Evolutionary conservation across 805 yeast genomes (phyloP).

Genomic region (Candida anglica): DNA sequence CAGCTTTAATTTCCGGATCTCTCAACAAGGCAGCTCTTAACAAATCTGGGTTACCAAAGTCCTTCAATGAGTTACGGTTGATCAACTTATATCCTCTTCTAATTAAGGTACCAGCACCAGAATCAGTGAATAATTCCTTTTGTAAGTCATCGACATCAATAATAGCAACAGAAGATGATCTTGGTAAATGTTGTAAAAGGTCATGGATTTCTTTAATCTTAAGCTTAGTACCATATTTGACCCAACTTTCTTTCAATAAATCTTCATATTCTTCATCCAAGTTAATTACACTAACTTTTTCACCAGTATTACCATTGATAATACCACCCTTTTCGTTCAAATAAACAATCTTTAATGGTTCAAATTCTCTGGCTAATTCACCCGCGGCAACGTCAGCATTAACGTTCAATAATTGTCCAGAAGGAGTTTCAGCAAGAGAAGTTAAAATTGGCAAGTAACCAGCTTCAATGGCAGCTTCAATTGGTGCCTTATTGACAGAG

Average conservation of each 20-base stretch:
- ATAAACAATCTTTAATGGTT: slow-evolving; percentile 95
- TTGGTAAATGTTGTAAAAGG: slow-evolving; percentile 86
- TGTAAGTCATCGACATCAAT: slow-evolving; percentile 93
- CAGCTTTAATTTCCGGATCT: slow-evolving; percentile 71
- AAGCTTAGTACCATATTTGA: slow-evolving; percentile 95
- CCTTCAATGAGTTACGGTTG: slow-evolving; percentile 63
- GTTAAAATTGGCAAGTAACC: slow-evolving; percentile 97
- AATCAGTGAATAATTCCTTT: slow-evolving; percentile 95
- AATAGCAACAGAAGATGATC: slow-evolving; percentile 97
- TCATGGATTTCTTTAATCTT: slow-evolving; percentile 97
- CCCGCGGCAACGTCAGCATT: slow-evolving; percentile 99
- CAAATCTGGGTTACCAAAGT: slow-evolving; percentile 69
- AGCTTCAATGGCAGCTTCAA: slow-evolving; percentile 90
- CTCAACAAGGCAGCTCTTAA: slow-evolving; percentile 73
- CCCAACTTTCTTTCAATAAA: slow-evolving; percentile 93
- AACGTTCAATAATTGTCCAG: slow-evolving; percentile 95
- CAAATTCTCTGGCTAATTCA: slow-evolving; percentile 92
- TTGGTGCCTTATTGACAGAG: slow-evolving; percentile 81
- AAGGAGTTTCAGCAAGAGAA: slow-evolving; percentile 92
- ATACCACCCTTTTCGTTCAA: slow-evolving; percentile 98
- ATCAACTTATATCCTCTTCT: slow-evolving; percentile 93
- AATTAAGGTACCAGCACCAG: slow-evolving; percentile 98
- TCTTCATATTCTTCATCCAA: slow-evolving; percentile 94
- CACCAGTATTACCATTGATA: slow-evolving; percentile 86
- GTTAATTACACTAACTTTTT: slow-evolving; percentile 84